A percentile compares a stretch with the other conserved stretches of the same genome.
These are phyloP conservation scores for Aschersonia sp. DNA, from an alignment of 2,329 filamentous ascomycete species.

Conservation along the genomic window DNA sequence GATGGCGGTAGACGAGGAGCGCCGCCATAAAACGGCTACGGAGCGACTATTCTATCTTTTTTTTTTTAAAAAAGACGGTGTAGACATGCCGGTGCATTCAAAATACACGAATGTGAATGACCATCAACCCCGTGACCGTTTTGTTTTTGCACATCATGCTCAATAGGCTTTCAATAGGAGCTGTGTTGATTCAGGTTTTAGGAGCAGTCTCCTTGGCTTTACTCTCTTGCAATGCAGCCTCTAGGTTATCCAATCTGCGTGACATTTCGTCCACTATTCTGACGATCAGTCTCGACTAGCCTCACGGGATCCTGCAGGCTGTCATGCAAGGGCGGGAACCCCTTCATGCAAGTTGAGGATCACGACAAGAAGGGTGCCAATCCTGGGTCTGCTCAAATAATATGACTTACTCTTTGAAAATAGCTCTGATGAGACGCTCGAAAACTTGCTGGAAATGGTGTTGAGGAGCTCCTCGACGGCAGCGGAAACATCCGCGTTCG, in stretches of 20 bases:
- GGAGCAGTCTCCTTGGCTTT: constrained; percentile 28
- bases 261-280: constrained; percentile 85
- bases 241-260: constrained; percentile 68
- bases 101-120: too few species aligned
- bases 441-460: constrained; percentile 74
- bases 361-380: not conserved
- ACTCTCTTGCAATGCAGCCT: constrained; percentile 52
- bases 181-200: constrained; percentile 14
- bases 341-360: not conserved
- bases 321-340: too few species aligned
- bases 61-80: too few species aligned
- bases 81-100: too few species aligned
- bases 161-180: not conserved
- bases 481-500: constrained; percentile 51
- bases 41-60: too few species aligned
- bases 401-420: constrained; percentile 64
- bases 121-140: not conserved
- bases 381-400: not conserved
- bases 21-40: too few species aligned
- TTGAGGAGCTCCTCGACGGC: constrained; percentile 82
- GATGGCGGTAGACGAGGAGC: too few species aligned
- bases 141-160: not conserved
- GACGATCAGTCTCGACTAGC: constrained; percentile 5
- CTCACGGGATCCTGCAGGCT: too few species aligned
- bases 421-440: constrained; percentile 70